Evolutionary conservation across 2,329 filamentous ascomycete species (phyloP), one percentile per base, ranked within the genome.

Genomic region (Penicillium sp.): DNA sequence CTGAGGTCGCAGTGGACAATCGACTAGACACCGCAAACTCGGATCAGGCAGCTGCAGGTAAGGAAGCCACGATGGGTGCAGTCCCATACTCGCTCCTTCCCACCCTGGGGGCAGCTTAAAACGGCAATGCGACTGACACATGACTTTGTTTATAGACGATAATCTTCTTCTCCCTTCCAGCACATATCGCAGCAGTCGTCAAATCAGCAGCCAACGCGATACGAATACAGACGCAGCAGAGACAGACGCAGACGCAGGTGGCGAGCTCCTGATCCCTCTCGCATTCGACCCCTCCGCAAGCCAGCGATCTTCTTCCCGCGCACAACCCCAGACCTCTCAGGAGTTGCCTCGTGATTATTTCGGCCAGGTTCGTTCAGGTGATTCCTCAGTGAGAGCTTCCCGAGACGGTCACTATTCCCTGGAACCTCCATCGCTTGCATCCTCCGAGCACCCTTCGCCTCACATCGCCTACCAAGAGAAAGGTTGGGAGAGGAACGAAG

Each of bases 401-500:
- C 48, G 60, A 42, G 62, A 71, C 46, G 61, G 61, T 26, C 54
- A 64, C 26, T 45, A 54, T 31, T 43, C 52, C 14, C 51, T 59
- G 18, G 61, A 62, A 23, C 58, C 59, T 18, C 28, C 51, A n/a
- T 63, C 61, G 37, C 62, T 63, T 69, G 74, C 59, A 61, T 77
- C 62, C 67, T 80, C 62, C 8, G 75, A 67, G 47, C 69, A 77
- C 55, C 83, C 86, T 2, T 92, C 90, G 14, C 91, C 92, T n/a
- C 92, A 96, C 67, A 96, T 96, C 65, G 89, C 91, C 19, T 95
- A 92, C 70, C 91, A 96, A 71, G 91, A 96, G 66, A 94, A 92
- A 73, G 85, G 85, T 2, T 84, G 89, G 40, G 81, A 85, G 56
- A 75, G 81, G 4, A 87, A 86, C 1, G 84, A 86, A 47, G 13